Evolutionary conservation across 2,329 filamentous ascomycete species (phyloP), one percentile per base, ranked within the genome.

Genomic region (Knoxdaviesia proteae): DNA sequence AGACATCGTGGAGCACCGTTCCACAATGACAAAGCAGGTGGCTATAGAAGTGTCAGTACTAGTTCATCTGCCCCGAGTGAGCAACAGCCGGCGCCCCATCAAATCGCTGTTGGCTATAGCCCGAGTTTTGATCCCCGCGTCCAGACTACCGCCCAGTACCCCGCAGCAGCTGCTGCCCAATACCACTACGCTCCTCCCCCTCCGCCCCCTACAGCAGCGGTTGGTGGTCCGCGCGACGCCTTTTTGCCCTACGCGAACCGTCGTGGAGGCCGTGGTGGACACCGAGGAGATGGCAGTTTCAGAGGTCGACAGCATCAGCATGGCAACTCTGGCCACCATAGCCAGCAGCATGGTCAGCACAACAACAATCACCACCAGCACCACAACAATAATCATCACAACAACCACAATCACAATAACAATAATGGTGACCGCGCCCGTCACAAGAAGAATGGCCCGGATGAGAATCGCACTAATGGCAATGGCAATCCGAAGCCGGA

Each of bases 301-400:
- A 65, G 66, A 47, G 67, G 67, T 42, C 59, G 65, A 32, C 59
- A 62, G 41, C 61, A 64, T 47, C 53, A 58, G 64, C 50, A 69
- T 67, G 70, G 71, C 38, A 58, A 54, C 45, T 29, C 50, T 31
- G 58, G 57, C 29, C 53, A 55, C n/a, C 53, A 46, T 33, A 37
- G 34, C 4, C 36, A 62, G 44, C 63, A 61, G 50, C 56, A 61
- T 48, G 53, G 51, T 42, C 52, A 61, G 36, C 55, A 50, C 33
- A 51, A 46, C 33, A 31, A 45, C 34, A 44, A 45, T 46, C 56
- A 56, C 40, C 52, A 50, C 41, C 48, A 50, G 11, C 50, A 52
- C 39, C 44, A 46, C 9, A 42, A 48, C 31, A 37, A 46, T 30
- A 39, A 39, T 32, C 36, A 44, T 8, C 42, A 56, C 31, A 43